Evolutionary conservation across 2,329 filamentous ascomycete species (phyloP), one percentile per base, ranked within the genome.

Genomic region (Cordyceps militaris): DNA sequence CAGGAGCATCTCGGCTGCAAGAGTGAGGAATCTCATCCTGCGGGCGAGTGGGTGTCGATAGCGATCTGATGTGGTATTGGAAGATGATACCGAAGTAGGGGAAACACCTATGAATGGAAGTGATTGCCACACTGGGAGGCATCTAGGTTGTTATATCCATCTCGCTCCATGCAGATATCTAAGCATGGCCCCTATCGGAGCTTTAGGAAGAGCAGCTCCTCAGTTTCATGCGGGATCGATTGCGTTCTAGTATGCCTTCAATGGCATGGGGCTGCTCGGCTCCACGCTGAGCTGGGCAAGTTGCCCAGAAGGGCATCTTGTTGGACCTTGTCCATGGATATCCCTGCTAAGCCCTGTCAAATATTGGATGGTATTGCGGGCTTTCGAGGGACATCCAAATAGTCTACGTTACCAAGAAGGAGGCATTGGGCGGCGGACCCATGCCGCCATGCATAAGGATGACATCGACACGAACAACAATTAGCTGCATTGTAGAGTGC

Each of bases 21-120:
- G 47, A 51, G n/a, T 50, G 26, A 57, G 38, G 14, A 57, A 49
- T 36, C 52, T 57, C 55, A 57, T 57, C 38, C 21, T 28, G 46
- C 46, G 4, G 13, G 10, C 6, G 26, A 28, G 21, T 24, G 3
- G 10, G 21, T 26, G 30, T 13, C 6, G 38, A 14, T 10, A 36
- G 16, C 21, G 42, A 55, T 46, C 14, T 26, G 42, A 55, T 19
- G 42, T 28, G n/a, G 30, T 47, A 38, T 34, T 32, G 24, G n/a
- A 13, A 30, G 42, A 7, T 11, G 11, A 4, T 23, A 55, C 42
- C 7, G 40, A n/a, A 30, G 28, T 14, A 16, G 47, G 23, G 16
- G 23, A 16, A 30, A 44, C 16, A 21, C 38, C 48, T 28, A 26
- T 11, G 40, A 40, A 26, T 30, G 26, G 34, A 28, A 24, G 9